phyloP scores from a whole-genome alignment of 1,284 basidiomycete species.

The Singerocomus inundabilis region DNA sequence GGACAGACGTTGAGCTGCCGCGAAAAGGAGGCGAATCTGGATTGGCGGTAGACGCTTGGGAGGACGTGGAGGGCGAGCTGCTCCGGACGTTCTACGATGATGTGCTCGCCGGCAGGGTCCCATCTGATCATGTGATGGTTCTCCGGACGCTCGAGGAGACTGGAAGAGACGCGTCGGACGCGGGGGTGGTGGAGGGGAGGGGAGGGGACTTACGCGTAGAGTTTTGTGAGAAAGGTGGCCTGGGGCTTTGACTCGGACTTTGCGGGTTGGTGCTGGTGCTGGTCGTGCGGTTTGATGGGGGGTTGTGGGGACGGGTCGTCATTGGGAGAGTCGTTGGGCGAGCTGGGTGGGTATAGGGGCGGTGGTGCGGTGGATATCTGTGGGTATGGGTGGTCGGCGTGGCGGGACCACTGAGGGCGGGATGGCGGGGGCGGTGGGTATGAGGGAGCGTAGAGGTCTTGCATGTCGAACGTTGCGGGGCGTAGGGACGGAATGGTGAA shows the following conservation, averaged over 20 bases:
- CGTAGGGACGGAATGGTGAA: conserved; percentile 37
- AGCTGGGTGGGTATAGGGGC: conserved; percentile 47
- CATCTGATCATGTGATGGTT: conserved; percentile 92
- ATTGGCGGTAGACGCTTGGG: conserved; percentile 88
- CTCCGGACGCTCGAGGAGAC: conserved; percentile 79
- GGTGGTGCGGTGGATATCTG: conserved; percentile 33
- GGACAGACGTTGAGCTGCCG: conserved; percentile 85
- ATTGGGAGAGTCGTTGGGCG: conserved; percentile 40
- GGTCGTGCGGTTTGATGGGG: conserved; percentile 43
- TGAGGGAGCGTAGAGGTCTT: conserved; percentile 68
- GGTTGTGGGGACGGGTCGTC: conserved; percentile 53
- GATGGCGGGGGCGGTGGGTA: conserved; percentile 37
- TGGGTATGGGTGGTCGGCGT: conserved; percentile 35
- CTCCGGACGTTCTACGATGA: conserved; percentile 88
- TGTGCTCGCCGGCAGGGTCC: conserved; percentile 86
- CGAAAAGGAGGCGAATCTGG: conserved; percentile 90
- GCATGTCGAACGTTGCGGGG: conserved; percentile 38
- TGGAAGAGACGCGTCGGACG: conserved; percentile 32
- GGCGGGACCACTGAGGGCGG: conserved; percentile 37
- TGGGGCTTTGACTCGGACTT: conserved; percentile 74
- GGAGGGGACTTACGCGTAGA: conserved; percentile 72
- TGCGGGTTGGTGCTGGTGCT: conserved; percentile 48
- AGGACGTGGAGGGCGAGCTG: conserved; percentile 87
- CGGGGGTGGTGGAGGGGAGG: conserved; percentile 1
- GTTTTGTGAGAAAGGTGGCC: conserved; percentile 88